phyloP scores from a whole-genome alignment of 2,329 filamentous ascomycete genomes.

The Cephalotrichum gorgonifer region DNA sequence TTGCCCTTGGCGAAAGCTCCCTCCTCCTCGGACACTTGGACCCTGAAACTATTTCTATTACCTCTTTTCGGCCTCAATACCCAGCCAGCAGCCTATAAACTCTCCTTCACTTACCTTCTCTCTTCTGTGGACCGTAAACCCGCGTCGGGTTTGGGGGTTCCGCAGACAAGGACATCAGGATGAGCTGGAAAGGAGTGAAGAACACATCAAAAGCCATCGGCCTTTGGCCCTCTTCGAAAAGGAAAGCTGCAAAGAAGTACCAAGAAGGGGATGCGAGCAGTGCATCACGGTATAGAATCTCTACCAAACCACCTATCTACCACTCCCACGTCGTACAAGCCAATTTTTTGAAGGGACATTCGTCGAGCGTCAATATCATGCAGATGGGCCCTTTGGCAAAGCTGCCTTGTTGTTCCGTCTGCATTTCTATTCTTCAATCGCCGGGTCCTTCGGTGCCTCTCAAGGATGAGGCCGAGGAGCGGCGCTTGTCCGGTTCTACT shows the following conservation, averaged over 20 bases:
- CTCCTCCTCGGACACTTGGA: too few species aligned
- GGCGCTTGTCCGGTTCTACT: not conserved
- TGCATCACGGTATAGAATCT: slow-evolving; percentile 4
- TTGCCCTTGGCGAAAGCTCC: too few species aligned
- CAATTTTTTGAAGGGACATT: not conserved
- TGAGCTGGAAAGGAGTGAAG: slow-evolving; percentile 28
- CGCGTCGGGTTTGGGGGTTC: not conserved
- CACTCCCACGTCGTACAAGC: not conserved
- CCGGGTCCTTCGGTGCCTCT: not conserved
- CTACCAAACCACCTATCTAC: not conserved
- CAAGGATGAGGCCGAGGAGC: not conserved
- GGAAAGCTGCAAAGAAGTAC: slow-evolving; percentile 12
- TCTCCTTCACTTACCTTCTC: not conserved
- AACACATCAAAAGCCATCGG: slow-evolving; percentile 21
- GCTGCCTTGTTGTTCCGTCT: not conserved
- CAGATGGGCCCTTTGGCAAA: not conserved
- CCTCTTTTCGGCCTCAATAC: too few species aligned
- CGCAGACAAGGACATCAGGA: slow-evolving; percentile 12
- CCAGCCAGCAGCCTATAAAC: too few species aligned
- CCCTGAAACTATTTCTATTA: too few species aligned
- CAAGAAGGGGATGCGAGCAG: not conserved
- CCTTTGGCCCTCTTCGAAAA: slow-evolving; percentile 18
- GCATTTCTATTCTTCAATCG: too few species aligned
- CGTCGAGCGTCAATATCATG: not conserved
- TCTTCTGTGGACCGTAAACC: not conserved